phyloP scores from a whole-genome alignment of 106 monocot species.

The Dendrobium officinale region DNA sequence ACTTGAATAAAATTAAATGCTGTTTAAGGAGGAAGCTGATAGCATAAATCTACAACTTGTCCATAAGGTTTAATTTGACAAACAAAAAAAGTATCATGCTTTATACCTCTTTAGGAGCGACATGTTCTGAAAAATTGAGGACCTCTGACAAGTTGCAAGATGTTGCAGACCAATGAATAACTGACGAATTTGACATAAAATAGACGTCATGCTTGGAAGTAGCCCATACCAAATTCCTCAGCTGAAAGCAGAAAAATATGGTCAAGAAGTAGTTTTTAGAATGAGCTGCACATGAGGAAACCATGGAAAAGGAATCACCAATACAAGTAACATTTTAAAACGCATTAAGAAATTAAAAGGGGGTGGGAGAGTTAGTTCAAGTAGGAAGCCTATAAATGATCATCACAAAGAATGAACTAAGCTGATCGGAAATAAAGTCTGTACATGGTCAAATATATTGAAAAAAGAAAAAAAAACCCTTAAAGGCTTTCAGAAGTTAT shows the following conservation, averaged over 20 bases:
- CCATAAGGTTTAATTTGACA: background rate
- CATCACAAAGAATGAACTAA: background rate
- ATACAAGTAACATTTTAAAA: background rate
- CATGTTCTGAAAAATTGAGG: slow-evolving; percentile 24
- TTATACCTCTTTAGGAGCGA: slow-evolving; percentile 25
- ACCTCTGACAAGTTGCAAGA: slow-evolving; percentile 32
- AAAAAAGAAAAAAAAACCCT: background rate
- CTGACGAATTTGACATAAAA: slow-evolving; percentile 32
- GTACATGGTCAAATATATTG: background rate
- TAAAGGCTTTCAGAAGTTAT: background rate
- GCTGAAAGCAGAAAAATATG: slow-evolving; percentile 12
- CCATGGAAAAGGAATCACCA: background rate
- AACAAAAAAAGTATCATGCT: background rate
- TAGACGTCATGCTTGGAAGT: slow-evolving; percentile 41
- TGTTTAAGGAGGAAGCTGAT: background rate
- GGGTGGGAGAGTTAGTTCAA: background rate
- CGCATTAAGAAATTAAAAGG: background rate
- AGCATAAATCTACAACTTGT: background rate
- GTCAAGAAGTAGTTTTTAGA: background rate
- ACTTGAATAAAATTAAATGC: background rate
- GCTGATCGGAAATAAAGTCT: background rate
- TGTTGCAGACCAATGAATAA: slow-evolving; percentile 33
- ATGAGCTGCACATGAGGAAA: background rate
- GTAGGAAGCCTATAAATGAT: background rate
- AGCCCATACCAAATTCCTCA: slow-evolving; percentile 42